Percentiles rank a stretch among this genome's conserved stretches.
These are phyloP conservation scores for Gyromitra esculenta DNA, from an alignment of 2,329 filamentous ascomycete species.

Conservation along the genomic window DNA sequence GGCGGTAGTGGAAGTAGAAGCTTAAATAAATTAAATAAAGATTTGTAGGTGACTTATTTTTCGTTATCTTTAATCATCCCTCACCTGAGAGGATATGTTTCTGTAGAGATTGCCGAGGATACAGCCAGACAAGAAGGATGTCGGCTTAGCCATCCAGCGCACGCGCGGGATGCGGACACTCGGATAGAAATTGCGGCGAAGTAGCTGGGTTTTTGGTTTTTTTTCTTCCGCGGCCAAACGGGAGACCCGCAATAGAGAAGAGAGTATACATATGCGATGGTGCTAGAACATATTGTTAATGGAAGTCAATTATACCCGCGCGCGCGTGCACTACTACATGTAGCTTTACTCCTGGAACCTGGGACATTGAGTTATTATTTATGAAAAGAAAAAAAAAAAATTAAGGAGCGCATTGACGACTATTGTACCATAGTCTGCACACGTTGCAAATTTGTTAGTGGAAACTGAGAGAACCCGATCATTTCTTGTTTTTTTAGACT, in stretches of 20 bases:
- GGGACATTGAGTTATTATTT: constrained; percentile 17
- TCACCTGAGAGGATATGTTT: constrained; percentile 7
- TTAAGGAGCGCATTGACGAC: constrained; percentile 28
- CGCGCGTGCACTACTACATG: constrained; percentile 23
- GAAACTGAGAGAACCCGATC: constrained; percentile 13
- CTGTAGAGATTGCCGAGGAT: background rate
- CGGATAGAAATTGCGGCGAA: background rate
- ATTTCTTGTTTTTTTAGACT: constrained; percentile 23
- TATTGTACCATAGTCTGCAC: constrained; percentile 37
- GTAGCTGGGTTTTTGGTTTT: constrained; percentile 26
- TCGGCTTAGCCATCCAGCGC: background rate
- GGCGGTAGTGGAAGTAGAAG: background rate
- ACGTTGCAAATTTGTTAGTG: constrained; percentile 31
- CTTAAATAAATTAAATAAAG: constrained; percentile 8
- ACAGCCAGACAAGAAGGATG: background rate
- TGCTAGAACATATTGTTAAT: constrained; percentile 27
- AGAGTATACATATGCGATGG: constrained; percentile 16
- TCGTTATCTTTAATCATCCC: background rate
- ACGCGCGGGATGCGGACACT: background rate
- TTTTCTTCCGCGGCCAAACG: constrained; percentile 10
- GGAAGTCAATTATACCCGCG: constrained; percentile 32
- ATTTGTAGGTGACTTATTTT: background rate
- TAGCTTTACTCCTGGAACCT: constrained; percentile 25
- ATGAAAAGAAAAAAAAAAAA: constrained; percentile 6
- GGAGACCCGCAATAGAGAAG: constrained; percentile 8